phyloP scores from a whole-genome alignment of 2,329 filamentous ascomycete genomes.

The Canariomyces notabilis region DNA sequence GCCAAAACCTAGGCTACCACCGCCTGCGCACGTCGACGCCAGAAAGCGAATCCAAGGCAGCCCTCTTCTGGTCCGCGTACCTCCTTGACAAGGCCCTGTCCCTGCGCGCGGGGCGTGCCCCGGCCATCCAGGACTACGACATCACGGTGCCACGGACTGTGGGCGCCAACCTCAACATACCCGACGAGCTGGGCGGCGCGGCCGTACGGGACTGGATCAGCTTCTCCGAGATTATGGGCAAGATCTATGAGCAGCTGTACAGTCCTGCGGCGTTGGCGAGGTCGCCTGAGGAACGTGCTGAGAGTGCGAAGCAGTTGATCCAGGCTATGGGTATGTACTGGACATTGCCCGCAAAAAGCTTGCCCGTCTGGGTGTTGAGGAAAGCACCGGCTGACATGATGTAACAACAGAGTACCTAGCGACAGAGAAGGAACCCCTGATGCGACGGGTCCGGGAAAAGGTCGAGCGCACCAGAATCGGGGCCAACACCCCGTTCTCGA shows the following conservation, averaged over 20 bases:
- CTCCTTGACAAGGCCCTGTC: slow-evolving; percentile 54
- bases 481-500: slow-evolving; percentile 36
- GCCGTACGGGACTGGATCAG: slow-evolving; percentile 52
- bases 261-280: slow-evolving; percentile 42
- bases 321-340: slow-evolving; percentile 17
- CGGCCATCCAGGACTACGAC: slow-evolving; percentile 54
- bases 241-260: slow-evolving; percentile 55
- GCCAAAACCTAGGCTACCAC: slow-evolving; percentile 59
- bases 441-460: slow-evolving; percentile 12
- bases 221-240: slow-evolving; percentile 51
- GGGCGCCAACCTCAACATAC: slow-evolving; percentile 24
- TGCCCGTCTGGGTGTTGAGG: neutral
- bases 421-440: slow-evolving; percentile 14
- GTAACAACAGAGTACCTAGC: slow-evolving; percentile 28
- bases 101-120: slow-evolving; percentile 54
- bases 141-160: slow-evolving; percentile 40
- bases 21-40: slow-evolving; percentile 30
- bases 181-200: slow-evolving; percentile 37
- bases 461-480: slow-evolving; percentile 21
- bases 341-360: neutral
- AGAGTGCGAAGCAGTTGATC: slow-evolving; percentile 36
- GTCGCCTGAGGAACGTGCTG: slow-evolving; percentile 36
- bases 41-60: slow-evolving; percentile 32
- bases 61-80: slow-evolving; percentile 50
- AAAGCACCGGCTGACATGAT: slow-evolving; percentile 29